phyloP scores from a whole-genome alignment of 192 early-diverging fungal species.

The Linnemannia hyalina region DNA sequence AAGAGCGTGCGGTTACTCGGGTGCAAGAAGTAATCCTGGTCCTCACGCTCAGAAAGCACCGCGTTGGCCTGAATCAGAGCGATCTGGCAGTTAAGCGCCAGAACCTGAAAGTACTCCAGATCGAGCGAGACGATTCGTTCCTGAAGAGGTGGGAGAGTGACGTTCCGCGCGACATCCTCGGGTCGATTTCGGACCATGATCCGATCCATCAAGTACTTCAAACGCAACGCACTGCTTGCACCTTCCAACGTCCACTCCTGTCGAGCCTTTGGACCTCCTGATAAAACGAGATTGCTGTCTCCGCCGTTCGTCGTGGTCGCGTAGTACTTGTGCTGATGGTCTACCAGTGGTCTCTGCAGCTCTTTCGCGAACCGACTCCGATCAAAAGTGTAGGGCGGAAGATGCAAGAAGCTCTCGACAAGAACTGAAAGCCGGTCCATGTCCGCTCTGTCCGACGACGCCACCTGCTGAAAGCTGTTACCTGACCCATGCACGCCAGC shows the following conservation, averaged over 20 bases:
- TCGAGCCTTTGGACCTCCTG: background rate
- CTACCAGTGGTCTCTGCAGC: constrained; percentile 69
- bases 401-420: constrained; percentile 68
- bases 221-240: constrained; percentile 58
- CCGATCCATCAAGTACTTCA: constrained; percentile 72
- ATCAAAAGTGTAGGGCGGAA: constrained; percentile 72
- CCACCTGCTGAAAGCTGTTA: constrained; percentile 17
- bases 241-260: constrained; percentile 31
- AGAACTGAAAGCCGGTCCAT: constrained; percentile 69
- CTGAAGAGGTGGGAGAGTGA: constrained; percentile 74
- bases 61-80: constrained; percentile 80
- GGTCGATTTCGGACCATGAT: constrained; percentile 81
- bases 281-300: too few species aligned
- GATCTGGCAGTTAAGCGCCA: constrained; percentile 71
- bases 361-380: constrained; percentile 61
- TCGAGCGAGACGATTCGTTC: constrained; percentile 61
- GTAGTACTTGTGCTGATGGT: constrained; percentile 18
- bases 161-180: constrained; percentile 67
- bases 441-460: constrained; percentile 58
- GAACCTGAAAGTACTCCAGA: constrained; percentile 62
- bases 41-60: constrained; percentile 72
- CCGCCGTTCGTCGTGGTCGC: background rate
- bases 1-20: constrained; percentile 69
- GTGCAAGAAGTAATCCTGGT: constrained; percentile 84
- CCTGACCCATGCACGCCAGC: constrained; percentile 22